Evolutionary conservation across 805 yeast genomes (phyloP), one percentile per base, ranked within the genome.

Genomic region (Candida adriatica): DNA sequence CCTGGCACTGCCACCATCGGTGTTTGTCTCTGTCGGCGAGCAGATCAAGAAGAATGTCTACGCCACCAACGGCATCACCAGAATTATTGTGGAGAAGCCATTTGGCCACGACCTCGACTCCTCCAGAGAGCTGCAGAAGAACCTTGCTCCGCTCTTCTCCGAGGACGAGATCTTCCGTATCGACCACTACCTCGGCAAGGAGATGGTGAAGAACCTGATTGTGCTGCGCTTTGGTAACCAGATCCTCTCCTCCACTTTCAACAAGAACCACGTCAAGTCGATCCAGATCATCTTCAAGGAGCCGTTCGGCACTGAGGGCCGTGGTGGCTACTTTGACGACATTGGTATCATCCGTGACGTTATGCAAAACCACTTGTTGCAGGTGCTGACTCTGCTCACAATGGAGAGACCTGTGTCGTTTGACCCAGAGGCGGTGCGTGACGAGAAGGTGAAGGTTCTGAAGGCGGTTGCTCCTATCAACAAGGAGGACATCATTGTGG

Each of bases 231-330:
- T 92, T 53, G 95, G 94, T 46, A 92, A 92, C 63, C 79, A 79
- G 54, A 74, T 90, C 58, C 68, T 92, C 53, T 73, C 73, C 51
- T 85, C 94, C n/a, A 73, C 82, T 34, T 92, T 96, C 96, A 80
- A 82, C 64, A 78, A 69, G 55, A 72, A 82, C 42, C 80, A 73
- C 59, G 76, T 92, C 52, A 69, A 75, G 41, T 73, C 79, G 24
- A 78, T 92, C 41, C 96, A 90, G 66, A 77, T 92, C 46, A 73
- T 90, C 10, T 90, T 92, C 70, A 92, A 92, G 66, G 98, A 92
- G 65, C 85, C 92, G n/a, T 92, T 92, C 49, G 98, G 98, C 34
- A 92, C 98, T 24, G 96, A 92, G 63, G 98, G 98, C 35, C 77
- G 98, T 56, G 98, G 98, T 47, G 98, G 98, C 23, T 92, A 92